A percentile compares a stretch with the other conserved stretches of the same genome.
Conservation (phyloP, 169 alveolate species). For the Babesia ovata region DNA sequence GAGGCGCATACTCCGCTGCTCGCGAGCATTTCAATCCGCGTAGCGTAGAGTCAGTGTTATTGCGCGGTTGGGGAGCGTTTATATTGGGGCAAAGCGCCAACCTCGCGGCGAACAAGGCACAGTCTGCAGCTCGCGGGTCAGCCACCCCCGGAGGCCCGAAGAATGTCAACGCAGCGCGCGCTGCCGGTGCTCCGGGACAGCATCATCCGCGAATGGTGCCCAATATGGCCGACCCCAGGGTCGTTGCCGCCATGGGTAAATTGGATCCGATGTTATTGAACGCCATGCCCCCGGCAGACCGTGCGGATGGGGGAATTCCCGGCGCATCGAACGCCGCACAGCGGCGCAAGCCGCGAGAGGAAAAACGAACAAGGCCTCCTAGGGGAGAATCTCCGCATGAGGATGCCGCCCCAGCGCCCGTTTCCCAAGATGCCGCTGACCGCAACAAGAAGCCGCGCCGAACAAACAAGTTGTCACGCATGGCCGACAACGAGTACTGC, state of each 20-base stretch:
- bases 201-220: not conserved
- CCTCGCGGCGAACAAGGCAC: not conserved
- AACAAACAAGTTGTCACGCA: conserved; percentile 7
- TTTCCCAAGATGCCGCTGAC: not conserved
- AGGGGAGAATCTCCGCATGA: not conserved
- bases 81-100: not conserved
- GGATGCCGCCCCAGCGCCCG: not conserved
- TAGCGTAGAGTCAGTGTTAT: conserved; percentile 8
- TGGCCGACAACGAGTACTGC: conserved; percentile 50
- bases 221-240: not conserved
- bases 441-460: conserved; percentile 16
- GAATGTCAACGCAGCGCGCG: not conserved
- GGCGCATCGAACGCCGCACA: not conserved
- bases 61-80: conserved; percentile 41
- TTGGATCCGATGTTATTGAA: not conserved
- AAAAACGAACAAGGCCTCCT: not conserved
- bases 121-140: not conserved
- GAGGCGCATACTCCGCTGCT: conserved; percentile 16
- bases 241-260: not conserved
- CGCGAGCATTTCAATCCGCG: conserved; percentile 25
- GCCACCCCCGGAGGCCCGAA: not conserved
- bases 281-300: not conserved
- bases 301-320: not conserved
- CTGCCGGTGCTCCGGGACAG: not conserved
- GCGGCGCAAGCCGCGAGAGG: not conserved